Base-by-base conservation (phyloP, 1,139 yeast species). In the Saccharomycopsis phalli region DNA sequence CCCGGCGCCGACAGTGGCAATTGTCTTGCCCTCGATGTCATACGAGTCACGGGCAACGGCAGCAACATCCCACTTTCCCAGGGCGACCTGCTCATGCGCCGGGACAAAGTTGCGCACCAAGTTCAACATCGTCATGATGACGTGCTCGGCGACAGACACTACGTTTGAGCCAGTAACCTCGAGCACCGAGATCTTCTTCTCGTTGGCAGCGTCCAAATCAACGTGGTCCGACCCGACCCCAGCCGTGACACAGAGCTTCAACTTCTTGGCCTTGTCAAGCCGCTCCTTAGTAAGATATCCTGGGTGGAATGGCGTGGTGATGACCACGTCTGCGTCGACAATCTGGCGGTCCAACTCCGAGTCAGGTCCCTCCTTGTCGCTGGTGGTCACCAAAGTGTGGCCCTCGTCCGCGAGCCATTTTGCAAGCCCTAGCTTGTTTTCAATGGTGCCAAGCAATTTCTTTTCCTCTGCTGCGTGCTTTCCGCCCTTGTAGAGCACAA, bases 151-250 rank as follows among this genome's bases (percentile, higher is more conserved):
- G 34, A 82, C 93, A 4, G 88, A 78, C 19, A 69, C 74, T 37
- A 81, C 88, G 55, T 82, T 81, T 40, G 88, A 78, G 4, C 93
- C 93, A 27, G 94, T 82, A 42, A 81, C 93, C 62, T 81, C 93
- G 40, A 76, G 64, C 18, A 82, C 93, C 14, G 81, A 69, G 53
- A 82, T 72, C 49, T 68, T 63, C 44, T 61, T 58, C 53, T 74
- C 73, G 58, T 80, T 79, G 50, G 87, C 86, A 50, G 83, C 83
- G 50, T 69, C 69, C 53, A 82, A 68, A 54, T 81, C 93, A 49
- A 81, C 67, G 59, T 82, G 93, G 58, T 82, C 94, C 10, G 86
- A 77, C 5, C 94, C 94, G 47, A 82, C 88, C 51, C 93, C 94
- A 6, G 93, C 93, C 40, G 91, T 82, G 52, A 81, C 66, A 49